phyloP scores from a whole-genome alignment of 495 filamentous ascomycete species.

The Talaromyces liani region DNA sequence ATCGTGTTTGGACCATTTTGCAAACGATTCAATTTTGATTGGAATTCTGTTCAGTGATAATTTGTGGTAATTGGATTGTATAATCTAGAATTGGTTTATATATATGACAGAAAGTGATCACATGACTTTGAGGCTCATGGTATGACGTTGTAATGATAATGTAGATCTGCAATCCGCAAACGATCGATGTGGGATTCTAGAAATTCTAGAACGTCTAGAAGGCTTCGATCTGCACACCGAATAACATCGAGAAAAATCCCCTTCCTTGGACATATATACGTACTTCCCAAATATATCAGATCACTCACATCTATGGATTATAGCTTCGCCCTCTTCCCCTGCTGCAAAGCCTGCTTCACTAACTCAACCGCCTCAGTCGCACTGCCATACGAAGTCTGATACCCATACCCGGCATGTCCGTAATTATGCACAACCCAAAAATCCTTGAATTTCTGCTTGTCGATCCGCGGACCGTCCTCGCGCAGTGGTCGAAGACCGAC shows the following conservation, averaged over 20 bases:
- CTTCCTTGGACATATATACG: background rate
- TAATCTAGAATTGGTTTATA: background rate
- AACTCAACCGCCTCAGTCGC: conserved; percentile 60
- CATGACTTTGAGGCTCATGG: background rate
- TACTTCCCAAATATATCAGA: background rate
- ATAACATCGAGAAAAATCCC: background rate
- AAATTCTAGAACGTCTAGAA: background rate
- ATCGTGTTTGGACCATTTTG: conserved; percentile 6
- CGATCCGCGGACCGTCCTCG: conserved; percentile 68
- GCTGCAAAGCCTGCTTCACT: conserved; percentile 53
- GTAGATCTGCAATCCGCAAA: background rate
- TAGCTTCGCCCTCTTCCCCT: conserved; percentile 28
- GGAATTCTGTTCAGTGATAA: background rate
- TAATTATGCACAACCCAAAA: conserved; percentile 88
- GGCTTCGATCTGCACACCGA: background rate
- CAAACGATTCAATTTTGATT: background rate
- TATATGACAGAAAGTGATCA: background rate
- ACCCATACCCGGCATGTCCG: conserved; percentile 89
- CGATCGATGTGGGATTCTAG: background rate
- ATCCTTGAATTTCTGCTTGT: conserved; percentile 68
- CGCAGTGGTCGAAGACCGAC: conserved; percentile 81
- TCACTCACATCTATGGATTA: conserved; percentile 9
- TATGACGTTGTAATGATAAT: background rate
- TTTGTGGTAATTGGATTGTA: background rate
- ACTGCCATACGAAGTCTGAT: conserved; percentile 84